These are phyloP conservation scores for Daldinia childiae DNA, from an alignment of 495 filamentous ascomycete species.

Conservation along the genomic window DNA sequence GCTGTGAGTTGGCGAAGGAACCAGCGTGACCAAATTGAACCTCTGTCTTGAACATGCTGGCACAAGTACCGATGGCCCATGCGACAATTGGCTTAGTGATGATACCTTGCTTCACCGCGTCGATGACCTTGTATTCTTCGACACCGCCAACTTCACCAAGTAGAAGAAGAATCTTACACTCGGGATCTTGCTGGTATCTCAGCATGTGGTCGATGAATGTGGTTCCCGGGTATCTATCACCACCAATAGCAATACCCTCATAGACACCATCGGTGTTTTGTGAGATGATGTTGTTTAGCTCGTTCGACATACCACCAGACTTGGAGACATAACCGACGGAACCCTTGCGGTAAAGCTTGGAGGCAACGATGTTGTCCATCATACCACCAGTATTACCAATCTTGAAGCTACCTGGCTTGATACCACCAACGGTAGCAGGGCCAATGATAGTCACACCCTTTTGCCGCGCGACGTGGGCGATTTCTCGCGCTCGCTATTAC, in stretches of 20 bases:
- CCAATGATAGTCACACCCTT: slow-evolving; percentile 99
- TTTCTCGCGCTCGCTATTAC: slow-evolving; percentile 89
- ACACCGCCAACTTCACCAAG: slow-evolving; percentile 99
- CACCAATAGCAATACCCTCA: slow-evolving; percentile 98
- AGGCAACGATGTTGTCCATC: slow-evolving; percentile 99
- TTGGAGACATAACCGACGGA: slow-evolving; percentile 99
- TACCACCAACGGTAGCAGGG: slow-evolving; percentile 97
- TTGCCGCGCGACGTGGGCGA: slow-evolving; percentile 91
- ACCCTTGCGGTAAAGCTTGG: slow-evolving; percentile 99
- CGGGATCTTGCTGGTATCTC: slow-evolving; percentile 91
- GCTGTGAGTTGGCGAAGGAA: slow-evolving; percentile 97
- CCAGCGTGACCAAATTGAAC: slow-evolving; percentile 99
- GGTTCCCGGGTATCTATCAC: slow-evolving; percentile 97
- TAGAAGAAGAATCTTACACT: slow-evolving; percentile 95
- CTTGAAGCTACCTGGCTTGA: slow-evolving; percentile 99
- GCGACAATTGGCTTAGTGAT: slow-evolving; percentile 99
- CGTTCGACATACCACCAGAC: slow-evolving; percentile 99
- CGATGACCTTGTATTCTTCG: slow-evolving; percentile 99
- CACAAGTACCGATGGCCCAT: slow-evolving; percentile 99
- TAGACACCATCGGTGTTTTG: slow-evolving; percentile 96
- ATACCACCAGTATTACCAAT: slow-evolving; percentile 99
- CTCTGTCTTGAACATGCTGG: slow-evolving; percentile 99
- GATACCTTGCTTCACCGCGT: slow-evolving; percentile 90
- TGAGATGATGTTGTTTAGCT: slow-evolving; percentile 99
- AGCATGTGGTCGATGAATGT: slow-evolving; percentile 99